phyloP scores from a whole-genome alignment of 345 rosid species.

The Carallia pectinifolia region DNA sequence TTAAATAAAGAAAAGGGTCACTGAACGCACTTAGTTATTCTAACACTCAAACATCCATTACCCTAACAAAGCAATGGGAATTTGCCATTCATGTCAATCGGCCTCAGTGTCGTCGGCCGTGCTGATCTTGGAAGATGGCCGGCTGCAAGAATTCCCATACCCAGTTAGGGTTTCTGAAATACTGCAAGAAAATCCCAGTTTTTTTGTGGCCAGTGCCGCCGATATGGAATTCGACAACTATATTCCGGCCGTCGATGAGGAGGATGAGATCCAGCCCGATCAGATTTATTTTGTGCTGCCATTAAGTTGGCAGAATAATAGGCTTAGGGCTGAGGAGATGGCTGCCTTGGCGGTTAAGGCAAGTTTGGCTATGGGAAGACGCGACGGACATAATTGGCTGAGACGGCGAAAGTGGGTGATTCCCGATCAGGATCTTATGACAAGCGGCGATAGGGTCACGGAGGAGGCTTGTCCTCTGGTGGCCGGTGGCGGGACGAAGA shows the following conservation, averaged over 20 bases:
- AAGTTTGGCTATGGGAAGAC: constrained; percentile 25
- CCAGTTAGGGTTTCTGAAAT: constrained; percentile 27
- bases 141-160: constrained; percentile 19
- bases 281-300: constrained; percentile 37
- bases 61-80: background rate
- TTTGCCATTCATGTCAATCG: background rate
- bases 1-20: too few relatives aligned
- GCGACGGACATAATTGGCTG: background rate
- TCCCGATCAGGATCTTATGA: background rate
- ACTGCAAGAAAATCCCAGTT: constrained; percentile 5
- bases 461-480: background rate
- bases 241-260: constrained; percentile 22
- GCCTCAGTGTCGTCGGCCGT: constrained; percentile 14
- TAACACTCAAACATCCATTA: too few relatives aligned
- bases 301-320: constrained; percentile 15
- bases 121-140: constrained; percentile 25
- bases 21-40: too few relatives aligned
- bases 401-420: background rate
- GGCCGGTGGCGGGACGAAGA: background rate
- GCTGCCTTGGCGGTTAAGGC: constrained; percentile 42
- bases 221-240: constrained; percentile 24
- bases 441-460: background rate
- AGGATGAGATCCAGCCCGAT: constrained; percentile 17
- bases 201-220: constrained; percentile 33
- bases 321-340: constrained; percentile 29